Evolutionary conservation across 164 flowering plant species (phyloP).

Genomic region (Santalum album): DNA sequence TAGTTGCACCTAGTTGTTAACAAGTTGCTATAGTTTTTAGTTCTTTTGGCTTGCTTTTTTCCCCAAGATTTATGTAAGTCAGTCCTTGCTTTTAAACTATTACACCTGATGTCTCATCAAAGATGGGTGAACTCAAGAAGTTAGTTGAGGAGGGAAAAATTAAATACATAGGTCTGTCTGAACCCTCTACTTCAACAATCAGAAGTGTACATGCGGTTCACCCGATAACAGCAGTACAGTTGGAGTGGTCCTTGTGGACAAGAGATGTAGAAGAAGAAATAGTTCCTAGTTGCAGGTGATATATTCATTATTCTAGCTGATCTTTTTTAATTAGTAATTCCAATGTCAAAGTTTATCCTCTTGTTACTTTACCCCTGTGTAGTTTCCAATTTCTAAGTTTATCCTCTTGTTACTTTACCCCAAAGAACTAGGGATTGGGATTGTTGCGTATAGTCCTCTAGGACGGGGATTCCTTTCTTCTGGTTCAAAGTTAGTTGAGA

Average conservation of each 20-base stretch:
- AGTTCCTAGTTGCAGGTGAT: conserved; percentile 32
- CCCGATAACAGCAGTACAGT: conserved; percentile 53
- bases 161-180: conserved; percentile 51
- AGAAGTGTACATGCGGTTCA: conserved; percentile 60
- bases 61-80: no score
- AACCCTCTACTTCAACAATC: conserved; percentile 53
- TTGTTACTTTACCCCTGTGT: background rate
- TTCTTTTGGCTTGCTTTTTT: no score
- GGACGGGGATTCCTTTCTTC: conserved; percentile 24
- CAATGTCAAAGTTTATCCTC: conserved; percentile 18
- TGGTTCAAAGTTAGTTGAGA: conserved; percentile 9
- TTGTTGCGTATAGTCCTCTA: conserved; percentile 32
- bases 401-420: background rate
- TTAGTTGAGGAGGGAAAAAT: conserved; percentile 52
- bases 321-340: background rate
- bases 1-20: no score
- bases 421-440: conserved; percentile 37
- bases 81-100: no score
- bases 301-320: background rate
- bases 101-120: background rate
- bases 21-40: no score
- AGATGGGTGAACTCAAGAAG: conserved; percentile 50
- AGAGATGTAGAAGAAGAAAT: conserved; percentile 31
- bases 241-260: conserved; percentile 57
- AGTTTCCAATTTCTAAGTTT: no score